Conservation (phyloP, 2,329 filamentous ascomycete species). For the Verticillium tricorpus region DNA sequence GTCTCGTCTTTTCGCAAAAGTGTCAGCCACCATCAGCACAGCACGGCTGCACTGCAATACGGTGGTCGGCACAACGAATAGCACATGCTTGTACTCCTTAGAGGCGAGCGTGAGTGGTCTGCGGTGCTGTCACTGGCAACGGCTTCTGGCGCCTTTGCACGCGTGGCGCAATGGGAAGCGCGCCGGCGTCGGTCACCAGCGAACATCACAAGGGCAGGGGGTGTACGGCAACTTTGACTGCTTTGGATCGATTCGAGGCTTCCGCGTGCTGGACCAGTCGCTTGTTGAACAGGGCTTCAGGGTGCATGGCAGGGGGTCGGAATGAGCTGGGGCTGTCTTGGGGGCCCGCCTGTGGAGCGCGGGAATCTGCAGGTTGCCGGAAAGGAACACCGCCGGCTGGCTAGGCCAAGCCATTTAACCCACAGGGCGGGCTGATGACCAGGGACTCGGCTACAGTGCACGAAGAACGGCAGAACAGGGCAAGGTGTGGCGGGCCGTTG, state of each 20-base stretch:
- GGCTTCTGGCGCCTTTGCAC: slow-evolving; percentile 8
- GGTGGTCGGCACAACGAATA: neutral
- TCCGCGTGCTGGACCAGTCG: slow-evolving; percentile 5
- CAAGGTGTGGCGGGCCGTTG: neutral
- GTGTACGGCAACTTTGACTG: neutral
- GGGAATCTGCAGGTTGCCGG: slow-evolving; percentile 16
- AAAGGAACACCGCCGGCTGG: slow-evolving; percentile 12
- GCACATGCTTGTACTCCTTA: neutral
- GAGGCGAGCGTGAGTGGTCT: neutral
- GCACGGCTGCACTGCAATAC: neutral
- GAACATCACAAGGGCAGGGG: neutral
- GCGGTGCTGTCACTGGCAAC: neutral
- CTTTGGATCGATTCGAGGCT: slow-evolving; percentile 12
- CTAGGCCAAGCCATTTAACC: neutral
- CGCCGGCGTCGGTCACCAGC: neutral
- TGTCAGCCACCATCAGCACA: neutral
- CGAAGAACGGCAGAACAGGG: neutral
- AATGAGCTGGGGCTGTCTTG: slow-evolving; percentile 8
- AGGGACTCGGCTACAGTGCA: neutral
- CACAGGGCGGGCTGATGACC: neutral
- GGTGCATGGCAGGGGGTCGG: slow-evolving; percentile 9
- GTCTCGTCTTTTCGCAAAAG: neutral
- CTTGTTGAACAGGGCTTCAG: neutral
- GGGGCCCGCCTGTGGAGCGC: slow-evolving; percentile 5
- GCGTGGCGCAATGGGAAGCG: slow-evolving; percentile 11